Percentiles rank a stretch among this genome's conserved stretches.
These are phyloP conservation scores for Pseudopithomyces maydicus DNA, from an alignment of 2,329 filamentous ascomycete genomes.

Conservation along the genomic window DNA sequence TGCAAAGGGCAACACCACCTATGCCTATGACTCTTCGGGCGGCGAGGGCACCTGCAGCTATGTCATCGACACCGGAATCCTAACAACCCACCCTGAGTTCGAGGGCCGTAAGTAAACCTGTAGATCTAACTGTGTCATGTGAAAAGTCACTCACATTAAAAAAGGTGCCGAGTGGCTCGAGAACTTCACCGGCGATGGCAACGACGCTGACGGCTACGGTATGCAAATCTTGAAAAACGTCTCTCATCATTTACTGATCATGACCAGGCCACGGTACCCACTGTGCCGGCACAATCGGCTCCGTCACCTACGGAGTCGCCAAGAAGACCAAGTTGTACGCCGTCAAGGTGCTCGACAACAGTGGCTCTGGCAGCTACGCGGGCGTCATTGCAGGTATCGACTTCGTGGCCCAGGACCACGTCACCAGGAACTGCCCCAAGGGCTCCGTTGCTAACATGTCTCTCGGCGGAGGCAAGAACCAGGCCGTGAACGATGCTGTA, in stretches of 20 bases:
- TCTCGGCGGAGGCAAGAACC: constrained; percentile 31
- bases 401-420: constrained; percentile 16
- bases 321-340: constrained; percentile 42
- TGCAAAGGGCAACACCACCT: constrained; percentile 34
- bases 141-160: no score
- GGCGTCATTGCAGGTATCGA: constrained; percentile 29
- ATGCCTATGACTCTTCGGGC: constrained; percentile 45
- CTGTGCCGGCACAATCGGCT: constrained; percentile 40
- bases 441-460: constrained; percentile 33
- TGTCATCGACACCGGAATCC: constrained; percentile 69
- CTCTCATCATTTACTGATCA: neutral
- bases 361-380: constrained; percentile 28
- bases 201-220: constrained; percentile 27
- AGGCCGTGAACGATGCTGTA: constrained; percentile 30
- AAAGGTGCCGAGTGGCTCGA: constrained; percentile 25
- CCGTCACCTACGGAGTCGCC: constrained; percentile 38
- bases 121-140: no score
- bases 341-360: constrained; percentile 43
- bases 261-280: constrained; percentile 41
- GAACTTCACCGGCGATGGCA: constrained; percentile 30
- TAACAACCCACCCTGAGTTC: constrained; percentile 54
- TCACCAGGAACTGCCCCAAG: constrained; percentile 26
- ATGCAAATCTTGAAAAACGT: neutral
- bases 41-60: constrained; percentile 57
- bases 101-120: constrained; percentile 25